A percentile compares a stretch with the other conserved stretches of the same genome.
phyloP scores from a whole-genome alignment of 345 rosid genomes.

The Salix koriyanagi region DNA sequence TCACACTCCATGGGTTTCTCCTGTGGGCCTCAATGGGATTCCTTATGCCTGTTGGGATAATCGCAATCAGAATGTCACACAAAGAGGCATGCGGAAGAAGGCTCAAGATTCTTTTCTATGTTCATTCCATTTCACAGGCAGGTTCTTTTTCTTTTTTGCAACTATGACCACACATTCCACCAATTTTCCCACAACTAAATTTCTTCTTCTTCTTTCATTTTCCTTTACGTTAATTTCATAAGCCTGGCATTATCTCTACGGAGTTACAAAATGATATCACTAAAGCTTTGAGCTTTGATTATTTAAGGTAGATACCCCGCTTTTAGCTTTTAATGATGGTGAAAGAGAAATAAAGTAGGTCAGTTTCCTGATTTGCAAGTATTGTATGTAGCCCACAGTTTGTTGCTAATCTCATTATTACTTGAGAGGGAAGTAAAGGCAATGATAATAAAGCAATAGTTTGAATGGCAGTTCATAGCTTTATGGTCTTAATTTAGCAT shows the following conservation, averaged over 20 bases:
- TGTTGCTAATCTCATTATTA: constrained; percentile 20
- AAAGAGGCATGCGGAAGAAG: constrained; percentile 50
- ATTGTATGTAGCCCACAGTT: constrained; percentile 14
- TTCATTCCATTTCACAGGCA: constrained; percentile 73
- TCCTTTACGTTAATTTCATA: constrained; percentile 10
- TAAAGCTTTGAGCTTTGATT: constrained; percentile 5
- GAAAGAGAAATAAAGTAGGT: constrained; percentile 6
- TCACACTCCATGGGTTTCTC: constrained; percentile 70
- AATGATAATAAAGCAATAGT: background rate
- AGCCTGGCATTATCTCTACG: background rate
- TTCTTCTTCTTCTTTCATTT: constrained; percentile 1
- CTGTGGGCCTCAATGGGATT: constrained; percentile 88
- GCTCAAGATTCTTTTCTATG: constrained; percentile 48
- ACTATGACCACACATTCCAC: background rate
- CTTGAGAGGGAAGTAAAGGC: constrained; percentile 36
- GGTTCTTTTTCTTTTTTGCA: constrained; percentile 16
- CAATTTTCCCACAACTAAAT: background rate
- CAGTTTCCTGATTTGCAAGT: background rate
- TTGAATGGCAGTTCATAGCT: background rate
- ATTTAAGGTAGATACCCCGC: constrained; percentile 1
- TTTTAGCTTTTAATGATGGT: constrained; percentile 17
- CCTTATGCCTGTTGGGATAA: constrained; percentile 74
- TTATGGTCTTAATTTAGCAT: constrained; percentile 7
- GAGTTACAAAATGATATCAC: constrained; percentile 1
- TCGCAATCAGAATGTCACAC: constrained; percentile 63